Evolutionary conservation across 2,329 filamentous ascomycete species (phyloP).

Genomic region (Fusarium cicatricum): DNA sequence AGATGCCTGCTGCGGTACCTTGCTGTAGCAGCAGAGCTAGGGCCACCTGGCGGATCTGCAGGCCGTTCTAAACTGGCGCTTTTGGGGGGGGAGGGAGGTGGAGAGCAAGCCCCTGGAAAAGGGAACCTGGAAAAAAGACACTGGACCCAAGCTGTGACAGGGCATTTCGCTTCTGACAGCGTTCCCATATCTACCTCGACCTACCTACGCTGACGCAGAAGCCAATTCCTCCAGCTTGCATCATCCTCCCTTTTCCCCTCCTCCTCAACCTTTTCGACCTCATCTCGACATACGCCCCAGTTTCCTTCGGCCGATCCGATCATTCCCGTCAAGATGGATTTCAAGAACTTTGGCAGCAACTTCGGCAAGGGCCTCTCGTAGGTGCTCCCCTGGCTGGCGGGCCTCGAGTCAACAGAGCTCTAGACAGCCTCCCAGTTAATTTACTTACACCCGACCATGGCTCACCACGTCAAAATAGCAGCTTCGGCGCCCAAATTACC

Average conservation of each 20-base stretch:
- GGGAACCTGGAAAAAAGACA: slow-evolving; percentile 22
- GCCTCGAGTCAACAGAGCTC: slow-evolving; percentile 13
- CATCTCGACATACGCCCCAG: slow-evolving; percentile 5
- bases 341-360: slow-evolving; percentile 67
- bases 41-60: slow-evolving; percentile 38
- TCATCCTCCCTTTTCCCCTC: slow-evolving; percentile 27
- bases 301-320: slow-evolving; percentile 8
- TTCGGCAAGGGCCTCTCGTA: slow-evolving; percentile 66
- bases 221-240: slow-evolving; percentile 18
- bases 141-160: slow-evolving; percentile 18
- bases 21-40: slow-evolving; percentile 31
- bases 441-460: slow-evolving; percentile 25
- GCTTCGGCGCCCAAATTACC: slow-evolving; percentile 81
- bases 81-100: slow-evolving; percentile 3
- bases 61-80: slow-evolving; percentile 16
- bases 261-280: slow-evolving; percentile 12
- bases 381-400: slow-evolving; percentile 35
- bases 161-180: slow-evolving; percentile 46
- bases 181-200: slow-evolving; percentile 38
- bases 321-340: slow-evolving; percentile 57
- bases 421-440: slow-evolving; percentile 10
- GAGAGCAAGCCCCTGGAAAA: slow-evolving; percentile 37
- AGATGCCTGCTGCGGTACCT: slow-evolving; percentile 3
- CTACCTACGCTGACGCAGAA: slow-evolving; percentile 38
- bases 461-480: slow-evolving; percentile 48